Evolutionary conservation across 2,329 filamentous ascomycete genomes (phyloP).

Genomic region (Diplodia sapinea): DNA sequence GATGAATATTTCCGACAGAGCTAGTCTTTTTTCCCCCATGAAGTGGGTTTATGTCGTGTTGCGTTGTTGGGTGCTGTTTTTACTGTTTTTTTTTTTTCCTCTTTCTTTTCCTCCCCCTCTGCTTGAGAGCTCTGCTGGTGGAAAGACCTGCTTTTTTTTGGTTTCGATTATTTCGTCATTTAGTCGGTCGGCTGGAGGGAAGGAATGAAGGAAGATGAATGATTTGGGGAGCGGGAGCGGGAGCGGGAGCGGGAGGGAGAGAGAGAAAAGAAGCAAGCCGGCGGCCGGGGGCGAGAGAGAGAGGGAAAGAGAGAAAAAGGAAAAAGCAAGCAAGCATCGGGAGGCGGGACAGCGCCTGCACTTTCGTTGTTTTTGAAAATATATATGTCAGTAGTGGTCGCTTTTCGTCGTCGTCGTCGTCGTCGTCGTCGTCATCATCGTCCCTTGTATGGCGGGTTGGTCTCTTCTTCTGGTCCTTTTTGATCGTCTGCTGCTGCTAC

Average conservation of each 20-base stretch:
- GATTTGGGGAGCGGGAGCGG: not conserved
- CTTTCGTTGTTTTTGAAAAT: not conserved
- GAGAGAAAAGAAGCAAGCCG: not conserved
- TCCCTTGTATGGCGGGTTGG: not conserved
- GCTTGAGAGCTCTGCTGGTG: not conserved
- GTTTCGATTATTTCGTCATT: not conserved
- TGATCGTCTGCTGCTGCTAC: not conserved
- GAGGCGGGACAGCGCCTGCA: no score
- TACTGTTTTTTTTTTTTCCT: not conserved
- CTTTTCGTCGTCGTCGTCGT: no score
- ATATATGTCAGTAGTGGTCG: not conserved
- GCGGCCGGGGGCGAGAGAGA: no score
- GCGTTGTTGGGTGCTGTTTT: not conserved
- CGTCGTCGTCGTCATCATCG: no score
- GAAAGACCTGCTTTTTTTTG: constrained; percentile 9
- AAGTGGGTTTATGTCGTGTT: not conserved
- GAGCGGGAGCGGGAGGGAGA: not conserved
- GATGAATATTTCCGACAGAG: not conserved
- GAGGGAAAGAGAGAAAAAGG: not conserved
- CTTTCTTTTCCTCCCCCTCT: not conserved
- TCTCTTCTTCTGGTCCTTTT: not conserved
- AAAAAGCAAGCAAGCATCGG: not conserved
- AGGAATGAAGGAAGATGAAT: not conserved
- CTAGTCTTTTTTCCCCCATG: not conserved
- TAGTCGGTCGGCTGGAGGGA: not conserved